Evolutionary conservation across 202 grass and related monocot genomes (phyloP), one percentile per base, ranked within the genome.

Genomic region (Setaria viridis): DNA sequence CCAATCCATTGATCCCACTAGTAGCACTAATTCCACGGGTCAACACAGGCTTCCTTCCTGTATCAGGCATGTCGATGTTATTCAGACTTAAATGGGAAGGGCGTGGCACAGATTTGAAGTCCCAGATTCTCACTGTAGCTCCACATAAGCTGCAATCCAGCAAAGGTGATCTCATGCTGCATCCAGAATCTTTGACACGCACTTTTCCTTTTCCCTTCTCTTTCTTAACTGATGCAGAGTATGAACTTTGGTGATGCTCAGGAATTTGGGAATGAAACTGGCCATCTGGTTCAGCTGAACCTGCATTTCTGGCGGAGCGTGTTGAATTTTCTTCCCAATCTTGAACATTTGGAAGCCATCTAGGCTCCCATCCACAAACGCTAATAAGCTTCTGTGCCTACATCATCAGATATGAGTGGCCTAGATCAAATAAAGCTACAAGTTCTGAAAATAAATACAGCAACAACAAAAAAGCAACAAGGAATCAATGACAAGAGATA

Each of bases 281-380:
- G 34, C 83, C 77, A 47, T 74, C 76, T 79, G 72, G 93, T 79
- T 84, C 86, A 85, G 82, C 78, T 58, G 93, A 87, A 56, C 78
- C 81, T 73, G 67, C 90, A 88, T 92, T 84, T 88, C 79, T 95
- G 64, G 91, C 91, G 68, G 94, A 91, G 75, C 82, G 92, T 30
- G 94, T 92, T 81, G 97, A 99, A 86, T 99, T 99, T 83, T 99
- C 97, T 90, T 99, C 97, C 74, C 87, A 99, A 59, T 99, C 97
- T 90, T 99, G 97, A 80, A 99, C 71, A 85, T 94, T 97, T 80
- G 97, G 94, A 85, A 97, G 94, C 97, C 97, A 99, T 88, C 97
- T 97, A 70, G 94, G 89, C 81, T 99, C 97, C 97, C 97, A 99
- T 74, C 97, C 97, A 97, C 94, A 99, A 82, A 99, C 78, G 83